These are phyloP conservation scores for Penicillium desertorum DNA, from an alignment of 495 filamentous ascomycete genomes.

Conservation along the genomic window DNA sequence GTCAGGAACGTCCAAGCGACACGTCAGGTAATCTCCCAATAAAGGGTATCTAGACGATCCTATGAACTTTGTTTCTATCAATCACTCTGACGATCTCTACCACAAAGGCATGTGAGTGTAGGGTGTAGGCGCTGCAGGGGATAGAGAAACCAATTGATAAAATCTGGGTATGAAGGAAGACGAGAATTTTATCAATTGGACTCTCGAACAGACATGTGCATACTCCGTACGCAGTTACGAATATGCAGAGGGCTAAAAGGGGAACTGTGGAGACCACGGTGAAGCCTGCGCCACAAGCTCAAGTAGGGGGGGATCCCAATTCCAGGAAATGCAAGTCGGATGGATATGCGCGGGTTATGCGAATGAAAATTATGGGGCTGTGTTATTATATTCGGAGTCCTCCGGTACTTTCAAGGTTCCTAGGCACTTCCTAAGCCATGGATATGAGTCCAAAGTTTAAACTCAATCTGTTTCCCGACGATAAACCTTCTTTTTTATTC, in stretches of 20 bases:
- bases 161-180: background rate
- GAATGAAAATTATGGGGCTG: conserved; percentile 3
- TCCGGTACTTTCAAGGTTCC: too few relatives aligned
- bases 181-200: background rate
- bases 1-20: background rate
- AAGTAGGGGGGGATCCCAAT: conserved; percentile 12
- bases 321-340: conserved; percentile 34
- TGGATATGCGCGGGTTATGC: conserved; percentile 23
- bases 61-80: background rate
- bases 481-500: background rate
- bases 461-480: conserved; percentile 1
- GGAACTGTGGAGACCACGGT: conserved; percentile 2
- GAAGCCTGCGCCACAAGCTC: conserved; percentile 12
- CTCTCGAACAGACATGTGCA: background rate
- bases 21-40: background rate
- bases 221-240: background rate
- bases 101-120: background rate
- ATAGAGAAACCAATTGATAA: background rate
- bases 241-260: conserved; percentile 24
- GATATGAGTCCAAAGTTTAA: background rate
- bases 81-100: background rate
- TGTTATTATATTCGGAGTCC: background rate
- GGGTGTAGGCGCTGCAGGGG: background rate
- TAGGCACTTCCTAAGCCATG: too few relatives aligned
- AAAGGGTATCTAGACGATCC: conserved; percentile 5